A percentile compares a stretch with the other conserved stretches of the same genome.
These are phyloP conservation scores for Umbilicus rupestris DNA, from an alignment of 164 flowering plant genomes.

Conservation along the genomic window DNA sequence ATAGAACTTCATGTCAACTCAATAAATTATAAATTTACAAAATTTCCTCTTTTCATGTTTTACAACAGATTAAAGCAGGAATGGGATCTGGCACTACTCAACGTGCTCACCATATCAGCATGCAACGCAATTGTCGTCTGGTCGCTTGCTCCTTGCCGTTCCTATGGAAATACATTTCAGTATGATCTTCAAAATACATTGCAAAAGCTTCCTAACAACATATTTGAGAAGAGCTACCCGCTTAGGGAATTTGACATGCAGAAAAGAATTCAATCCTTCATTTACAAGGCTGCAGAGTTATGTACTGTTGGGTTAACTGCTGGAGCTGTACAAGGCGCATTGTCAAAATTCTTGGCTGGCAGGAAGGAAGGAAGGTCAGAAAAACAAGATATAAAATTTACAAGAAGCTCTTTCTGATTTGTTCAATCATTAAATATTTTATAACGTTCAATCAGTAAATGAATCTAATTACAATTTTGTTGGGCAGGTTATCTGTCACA, in stretches of 20 bases:
- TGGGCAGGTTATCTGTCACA: conserved; percentile 67
- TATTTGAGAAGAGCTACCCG: conserved; percentile 87
- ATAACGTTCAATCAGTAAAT: background rate
- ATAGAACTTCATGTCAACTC: background rate
- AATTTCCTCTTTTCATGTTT: background rate
- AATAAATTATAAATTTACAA: background rate
- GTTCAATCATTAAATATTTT: background rate
- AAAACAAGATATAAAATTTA: background rate
- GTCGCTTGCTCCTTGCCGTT: conserved; percentile 98
- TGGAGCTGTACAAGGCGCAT: conserved; percentile 73
- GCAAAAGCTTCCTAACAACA: conserved; percentile 97
- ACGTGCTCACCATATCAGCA: conserved; percentile 72
- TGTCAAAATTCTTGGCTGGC: conserved; percentile 48
- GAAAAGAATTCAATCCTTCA: conserved; percentile 74
- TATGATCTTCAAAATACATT: conserved; percentile 87
- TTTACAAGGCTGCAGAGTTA: conserved; percentile 80
- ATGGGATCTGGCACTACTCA: conserved; percentile 95
- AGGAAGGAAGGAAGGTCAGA: conserved; percentile 68
- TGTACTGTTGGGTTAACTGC: conserved; percentile 76
- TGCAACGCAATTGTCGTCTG: conserved; percentile 90
- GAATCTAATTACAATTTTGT: background rate
- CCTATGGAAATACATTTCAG: conserved; percentile 83
- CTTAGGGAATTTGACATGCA: conserved; percentile 75
- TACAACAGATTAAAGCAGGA: conserved; percentile 72
- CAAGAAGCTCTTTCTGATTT: background rate